Percentiles rank a stretch among this genome's conserved stretches.
These are phyloP conservation scores for Paraphoma sp. DNA, from an alignment of 2,329 filamentous ascomycete species.

Conservation along the genomic window DNA sequence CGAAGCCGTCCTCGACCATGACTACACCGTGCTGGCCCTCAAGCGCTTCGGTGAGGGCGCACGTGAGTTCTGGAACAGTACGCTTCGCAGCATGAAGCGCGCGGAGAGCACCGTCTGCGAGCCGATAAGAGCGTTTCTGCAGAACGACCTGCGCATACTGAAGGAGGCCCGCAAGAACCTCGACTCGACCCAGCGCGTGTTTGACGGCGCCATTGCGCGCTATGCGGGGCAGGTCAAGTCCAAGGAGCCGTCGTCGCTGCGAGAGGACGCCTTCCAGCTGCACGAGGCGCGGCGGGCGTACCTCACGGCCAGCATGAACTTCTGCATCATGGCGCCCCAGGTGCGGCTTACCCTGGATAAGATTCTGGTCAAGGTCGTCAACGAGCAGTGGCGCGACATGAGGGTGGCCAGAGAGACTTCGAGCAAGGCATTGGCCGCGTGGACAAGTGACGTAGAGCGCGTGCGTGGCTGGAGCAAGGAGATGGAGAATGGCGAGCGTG, in stretches of 20 bases:
- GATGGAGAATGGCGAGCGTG: slow-evolving; percentile 86
- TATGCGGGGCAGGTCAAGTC: slow-evolving; percentile 88
- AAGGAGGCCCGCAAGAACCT: slow-evolving; percentile 81
- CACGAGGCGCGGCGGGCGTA: slow-evolving; percentile 93
- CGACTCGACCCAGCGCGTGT: slow-evolving; percentile 81
- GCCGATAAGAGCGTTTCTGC: slow-evolving; percentile 79
- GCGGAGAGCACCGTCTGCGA: slow-evolving; percentile 80
- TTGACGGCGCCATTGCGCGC: slow-evolving; percentile 80
- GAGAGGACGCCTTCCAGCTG: slow-evolving; percentile 94
- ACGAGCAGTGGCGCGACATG: slow-evolving; percentile 89
- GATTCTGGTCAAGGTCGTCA: slow-evolving; percentile 82
- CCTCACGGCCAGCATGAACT: slow-evolving; percentile 91
- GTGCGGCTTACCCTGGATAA: slow-evolving; percentile 84
- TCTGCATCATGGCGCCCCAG: slow-evolving; percentile 86
- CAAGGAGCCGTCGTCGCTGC: slow-evolving; percentile 88
- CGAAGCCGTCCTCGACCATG: slow-evolving; percentile 89
- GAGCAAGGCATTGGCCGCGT: slow-evolving; percentile 67
- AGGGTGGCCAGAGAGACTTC: slow-evolving; percentile 72
- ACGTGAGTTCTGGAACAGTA: slow-evolving; percentile 83
- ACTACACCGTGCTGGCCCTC: slow-evolving; percentile 89
- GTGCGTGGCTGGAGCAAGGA: slow-evolving; percentile 92
- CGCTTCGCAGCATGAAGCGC: slow-evolving; percentile 75
- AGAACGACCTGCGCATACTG: slow-evolving; percentile 81
- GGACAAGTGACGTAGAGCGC: slow-evolving; percentile 83
- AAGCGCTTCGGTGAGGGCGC: slow-evolving; percentile 85